phyloP scores from a whole-genome alignment of 164 flowering plant genomes.

The Liquidambar formosana region DNA sequence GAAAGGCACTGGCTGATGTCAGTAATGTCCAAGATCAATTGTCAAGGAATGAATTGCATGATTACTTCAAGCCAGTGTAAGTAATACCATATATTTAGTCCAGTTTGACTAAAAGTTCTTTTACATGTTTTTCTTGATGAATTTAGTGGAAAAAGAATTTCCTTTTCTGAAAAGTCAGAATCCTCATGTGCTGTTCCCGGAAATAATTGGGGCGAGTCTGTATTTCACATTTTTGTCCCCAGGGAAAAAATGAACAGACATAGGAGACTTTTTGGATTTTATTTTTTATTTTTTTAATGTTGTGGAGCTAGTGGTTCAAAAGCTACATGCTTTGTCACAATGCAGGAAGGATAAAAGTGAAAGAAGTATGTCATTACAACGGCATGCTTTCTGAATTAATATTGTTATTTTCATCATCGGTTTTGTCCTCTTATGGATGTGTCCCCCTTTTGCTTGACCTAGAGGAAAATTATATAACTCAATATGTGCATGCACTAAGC shows the following conservation, averaged over 20 bases:
- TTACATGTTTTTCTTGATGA: background rate
- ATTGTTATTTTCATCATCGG: background rate
- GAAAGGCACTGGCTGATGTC: conserved; percentile 66
- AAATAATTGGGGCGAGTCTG: background rate
- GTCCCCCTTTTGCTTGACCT: background rate
- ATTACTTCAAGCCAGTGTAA: conserved; percentile 40
- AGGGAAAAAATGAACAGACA: background rate
- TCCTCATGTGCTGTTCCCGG: background rate
- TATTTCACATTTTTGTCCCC: background rate
- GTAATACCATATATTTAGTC: conserved; percentile 16
- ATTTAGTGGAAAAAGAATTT: background rate
- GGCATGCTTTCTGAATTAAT: conserved; percentile 11
- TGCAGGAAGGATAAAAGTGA: conserved; percentile 23
- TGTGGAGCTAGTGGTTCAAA: background rate
- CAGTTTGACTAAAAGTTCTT: background rate
- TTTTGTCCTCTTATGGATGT: background rate
- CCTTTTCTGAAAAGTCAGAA: background rate
- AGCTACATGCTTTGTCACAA: background rate
- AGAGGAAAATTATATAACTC: no score
- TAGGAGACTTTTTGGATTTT: background rate
- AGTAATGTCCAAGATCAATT: conserved; percentile 40
- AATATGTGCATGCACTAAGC: no score
- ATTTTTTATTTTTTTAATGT: background rate
- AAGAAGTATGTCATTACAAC: conserved; percentile 13
- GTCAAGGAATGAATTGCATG: conserved; percentile 20